These are phyloP conservation scores for Geum urbanum DNA, from an alignment of 306 rosid species.

Conservation along the genomic window DNA sequence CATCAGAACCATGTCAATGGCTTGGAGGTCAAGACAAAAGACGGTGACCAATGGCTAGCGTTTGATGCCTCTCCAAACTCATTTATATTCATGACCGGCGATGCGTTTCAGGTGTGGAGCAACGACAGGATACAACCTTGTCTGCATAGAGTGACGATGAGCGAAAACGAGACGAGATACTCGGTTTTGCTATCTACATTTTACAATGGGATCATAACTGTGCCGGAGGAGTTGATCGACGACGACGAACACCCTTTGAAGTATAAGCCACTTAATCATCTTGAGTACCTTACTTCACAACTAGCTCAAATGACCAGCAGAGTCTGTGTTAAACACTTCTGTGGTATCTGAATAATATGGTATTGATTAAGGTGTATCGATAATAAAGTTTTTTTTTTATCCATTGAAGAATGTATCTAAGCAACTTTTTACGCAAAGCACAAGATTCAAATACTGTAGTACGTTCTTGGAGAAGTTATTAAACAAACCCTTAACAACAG, in stretches of 20 bases:
- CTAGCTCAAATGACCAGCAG: not conserved
- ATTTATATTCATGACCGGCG: conserved; percentile 9
- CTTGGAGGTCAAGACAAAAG: conserved; percentile 17
- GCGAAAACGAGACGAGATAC: not conserved
- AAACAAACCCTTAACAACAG: too few species aligned
- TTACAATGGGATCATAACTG: not conserved
- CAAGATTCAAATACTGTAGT: too few species aligned
- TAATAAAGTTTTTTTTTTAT: too few species aligned
- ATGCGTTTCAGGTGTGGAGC: conserved; percentile 24
- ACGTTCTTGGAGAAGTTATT: too few species aligned
- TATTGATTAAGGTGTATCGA: not conserved
- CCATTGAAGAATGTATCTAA: too few species aligned
- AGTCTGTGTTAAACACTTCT: not conserved
- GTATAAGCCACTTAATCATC: conserved; percentile 6
- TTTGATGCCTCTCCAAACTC: conserved; percentile 18
- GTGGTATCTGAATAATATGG: conserved; percentile 16
- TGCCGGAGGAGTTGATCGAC: conserved; percentile 9
- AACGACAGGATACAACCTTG: conserved; percentile 17
- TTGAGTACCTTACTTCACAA: not conserved
- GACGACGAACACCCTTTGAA: conserved; percentile 20
- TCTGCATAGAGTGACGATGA: conserved; percentile 14
- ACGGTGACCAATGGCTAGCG: conserved; percentile 15
- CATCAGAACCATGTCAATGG: conserved; percentile 21
- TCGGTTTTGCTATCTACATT: conserved; percentile 14
- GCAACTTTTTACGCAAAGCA: too few species aligned